Evolutionary conservation across 192 early-diverging fungal species (phyloP).

Genomic region (Podila epigama): DNA sequence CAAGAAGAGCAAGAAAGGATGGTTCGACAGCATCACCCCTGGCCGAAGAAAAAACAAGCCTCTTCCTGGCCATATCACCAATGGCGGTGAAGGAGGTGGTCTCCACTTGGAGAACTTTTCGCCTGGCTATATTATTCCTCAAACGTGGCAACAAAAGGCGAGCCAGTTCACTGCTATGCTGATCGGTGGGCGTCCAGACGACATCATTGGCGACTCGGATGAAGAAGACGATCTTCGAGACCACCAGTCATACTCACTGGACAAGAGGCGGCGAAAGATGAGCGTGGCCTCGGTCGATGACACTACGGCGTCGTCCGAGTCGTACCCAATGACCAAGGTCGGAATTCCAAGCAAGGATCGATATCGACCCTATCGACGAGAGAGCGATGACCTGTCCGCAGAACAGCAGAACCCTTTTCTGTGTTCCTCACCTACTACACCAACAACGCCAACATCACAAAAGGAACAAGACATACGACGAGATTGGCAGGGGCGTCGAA

Average conservation of each 20-base stretch:
- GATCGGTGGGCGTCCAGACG: conserved; percentile 36
- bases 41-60: conserved; percentile 13
- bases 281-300: conserved; percentile 11
- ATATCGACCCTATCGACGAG: not conserved
- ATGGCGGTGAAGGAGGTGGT: no score
- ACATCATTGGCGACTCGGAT: conserved; percentile 39
- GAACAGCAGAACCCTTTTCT: conserved; percentile 13
- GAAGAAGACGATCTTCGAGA: conserved; percentile 37
- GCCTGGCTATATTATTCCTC: conserved; percentile 40
- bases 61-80: not conserved
- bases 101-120: conserved; percentile 23
- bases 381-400: not conserved
- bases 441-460: not conserved
- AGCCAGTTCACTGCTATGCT: conserved; percentile 31
- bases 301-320: not conserved
- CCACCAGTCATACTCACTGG: not conserved
- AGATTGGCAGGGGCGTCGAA: not conserved
- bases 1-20: conserved; percentile 31
- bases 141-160: conserved; percentile 46
- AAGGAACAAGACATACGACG: not conserved
- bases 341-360: not conserved
- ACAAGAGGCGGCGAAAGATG: conserved; percentile 11
- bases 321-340: not conserved
- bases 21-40: conserved; percentile 46
- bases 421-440: not conserved